Evolutionary conservation across 176 grass and related monocot species (phyloP).

Genomic region (Musa troglodytarum): DNA sequence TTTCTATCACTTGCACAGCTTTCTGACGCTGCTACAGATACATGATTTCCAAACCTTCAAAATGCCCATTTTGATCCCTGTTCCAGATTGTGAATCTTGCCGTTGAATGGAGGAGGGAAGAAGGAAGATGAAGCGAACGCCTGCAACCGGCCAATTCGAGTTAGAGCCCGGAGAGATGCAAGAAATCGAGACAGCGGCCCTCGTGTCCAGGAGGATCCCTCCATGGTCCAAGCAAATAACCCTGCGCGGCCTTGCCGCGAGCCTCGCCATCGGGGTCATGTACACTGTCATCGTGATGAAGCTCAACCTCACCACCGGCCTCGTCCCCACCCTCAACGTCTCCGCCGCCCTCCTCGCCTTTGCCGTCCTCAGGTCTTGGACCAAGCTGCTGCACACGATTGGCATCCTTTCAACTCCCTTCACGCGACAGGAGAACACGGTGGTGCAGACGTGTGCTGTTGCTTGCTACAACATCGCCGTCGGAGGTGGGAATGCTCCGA

Average conservation of each 20-base stretch:
- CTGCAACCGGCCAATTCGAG: not conserved
- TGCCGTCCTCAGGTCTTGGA: slow-evolving; percentile 67
- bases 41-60: not conserved
- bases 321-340: slow-evolving; percentile 80
- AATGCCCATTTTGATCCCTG: not conserved
- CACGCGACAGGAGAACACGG: slow-evolving; percentile 93
- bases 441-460: slow-evolving; percentile 78
- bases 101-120: slow-evolving; percentile 1
- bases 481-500: slow-evolving; percentile 41
- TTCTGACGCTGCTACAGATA: no score
- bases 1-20: no score
- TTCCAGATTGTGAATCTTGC: slow-evolving; percentile 2
- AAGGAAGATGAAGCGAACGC: not conserved
- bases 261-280: slow-evolving; percentile 56
- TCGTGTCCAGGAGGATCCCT: slow-evolving; percentile 36
- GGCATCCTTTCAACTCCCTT: slow-evolving; percentile 66
- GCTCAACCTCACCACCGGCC: slow-evolving; percentile 76
- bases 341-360: slow-evolving; percentile 90
- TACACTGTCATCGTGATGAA: slow-evolving; percentile 95
- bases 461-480: slow-evolving; percentile 83
- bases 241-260: slow-evolving; percentile 47
- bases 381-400: slow-evolving; percentile 43
- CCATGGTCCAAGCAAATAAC: slow-evolving; percentile 89
- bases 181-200: slow-evolving; percentile 11
- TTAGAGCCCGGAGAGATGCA: slow-evolving; percentile 29